Evolutionary conservation across 2,329 filamentous ascomycete genomes (phyloP).

Genomic region (Penicillium brasilianum): DNA sequence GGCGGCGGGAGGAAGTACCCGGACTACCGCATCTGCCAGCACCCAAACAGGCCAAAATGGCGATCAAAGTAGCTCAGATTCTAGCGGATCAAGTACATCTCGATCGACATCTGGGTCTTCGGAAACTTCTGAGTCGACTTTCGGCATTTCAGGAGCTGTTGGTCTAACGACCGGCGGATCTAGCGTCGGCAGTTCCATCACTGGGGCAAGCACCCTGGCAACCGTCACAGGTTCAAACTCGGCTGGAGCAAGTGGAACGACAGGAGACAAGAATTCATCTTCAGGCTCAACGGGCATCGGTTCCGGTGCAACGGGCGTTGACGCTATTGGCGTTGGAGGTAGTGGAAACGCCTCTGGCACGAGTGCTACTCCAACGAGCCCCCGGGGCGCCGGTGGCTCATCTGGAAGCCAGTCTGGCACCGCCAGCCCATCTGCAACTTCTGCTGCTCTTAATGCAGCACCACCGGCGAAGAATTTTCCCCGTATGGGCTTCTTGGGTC

Average conservation of each 20-base stretch:
- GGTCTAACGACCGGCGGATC: neutral
- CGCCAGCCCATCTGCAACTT: neutral
- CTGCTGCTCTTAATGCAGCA: constrained; percentile 4
- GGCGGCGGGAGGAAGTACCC: neutral
- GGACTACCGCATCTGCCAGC: neutral
- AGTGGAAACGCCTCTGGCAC: neutral
- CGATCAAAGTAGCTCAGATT: neutral
- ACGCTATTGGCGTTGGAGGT: neutral
- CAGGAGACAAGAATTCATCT: neutral
- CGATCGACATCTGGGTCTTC: neutral
- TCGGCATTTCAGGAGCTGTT: too few species aligned
- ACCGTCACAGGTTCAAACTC: neutral
- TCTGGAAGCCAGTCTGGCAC: constrained; percentile 3
- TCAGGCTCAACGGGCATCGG: neutral
- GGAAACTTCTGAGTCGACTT: neutral
- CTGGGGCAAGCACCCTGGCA: neutral
- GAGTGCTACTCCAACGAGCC: neutral
- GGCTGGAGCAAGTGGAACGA: neutral
- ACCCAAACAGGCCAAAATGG: constrained; percentile 1
- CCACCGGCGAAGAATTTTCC: neutral
- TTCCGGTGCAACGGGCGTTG: neutral
- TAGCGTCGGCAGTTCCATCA: neutral
- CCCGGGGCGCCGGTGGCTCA: neutral
- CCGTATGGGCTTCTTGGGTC: constrained; percentile 8
- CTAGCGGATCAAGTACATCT: neutral